Evolutionary conservation across 768 basidiomycete genomes (phyloP).

Genomic region (Mycena amicta): DNA sequence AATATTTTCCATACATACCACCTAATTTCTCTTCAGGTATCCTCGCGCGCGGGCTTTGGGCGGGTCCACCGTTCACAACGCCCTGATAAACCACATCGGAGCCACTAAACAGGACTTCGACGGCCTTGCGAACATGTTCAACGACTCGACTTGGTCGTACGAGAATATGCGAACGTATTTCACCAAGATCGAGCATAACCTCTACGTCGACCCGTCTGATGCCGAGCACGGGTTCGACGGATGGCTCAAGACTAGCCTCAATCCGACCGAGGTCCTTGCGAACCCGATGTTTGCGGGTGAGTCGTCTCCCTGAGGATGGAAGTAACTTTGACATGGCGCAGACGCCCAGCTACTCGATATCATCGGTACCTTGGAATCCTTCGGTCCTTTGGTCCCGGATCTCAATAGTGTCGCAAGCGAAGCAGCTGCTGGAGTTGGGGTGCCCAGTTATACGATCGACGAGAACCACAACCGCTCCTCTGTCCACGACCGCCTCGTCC

Average conservation of each 20-base stretch:
- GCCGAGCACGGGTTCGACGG: constrained; percentile 33
- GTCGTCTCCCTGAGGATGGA: no score
- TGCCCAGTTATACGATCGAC: constrained; percentile 27
- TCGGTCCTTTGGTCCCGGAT: constrained; percentile 23
- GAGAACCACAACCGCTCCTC: constrained; percentile 30
- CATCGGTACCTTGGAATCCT: constrained; percentile 17
- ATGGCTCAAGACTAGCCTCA: constrained; percentile 33
- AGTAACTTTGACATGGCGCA: no score
- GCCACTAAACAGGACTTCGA: constrained; percentile 30
- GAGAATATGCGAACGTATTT: constrained; percentile 35
- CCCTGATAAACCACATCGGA: constrained; percentile 32
- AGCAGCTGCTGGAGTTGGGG: constrained; percentile 23
- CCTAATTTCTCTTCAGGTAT: no score
- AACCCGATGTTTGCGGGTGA: constrained; percentile 29
- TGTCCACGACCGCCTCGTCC: constrained; percentile 27
- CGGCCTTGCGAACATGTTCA: constrained; percentile 27
- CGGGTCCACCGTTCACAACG: constrained; percentile 35
- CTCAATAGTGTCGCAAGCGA: constrained; percentile 27
- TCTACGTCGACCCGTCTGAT: constrained; percentile 20
- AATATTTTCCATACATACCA: no score
- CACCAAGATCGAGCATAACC: constrained; percentile 30
- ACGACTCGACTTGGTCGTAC: constrained; percentile 31
- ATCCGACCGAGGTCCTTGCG: constrained; percentile 22
- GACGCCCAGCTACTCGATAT: constrained; percentile 29
- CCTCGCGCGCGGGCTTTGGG: constrained; percentile 32